These are phyloP conservation scores for Halenospora varia DNA, from an alignment of 495 filamentous ascomycete species.

Conservation along the genomic window DNA sequence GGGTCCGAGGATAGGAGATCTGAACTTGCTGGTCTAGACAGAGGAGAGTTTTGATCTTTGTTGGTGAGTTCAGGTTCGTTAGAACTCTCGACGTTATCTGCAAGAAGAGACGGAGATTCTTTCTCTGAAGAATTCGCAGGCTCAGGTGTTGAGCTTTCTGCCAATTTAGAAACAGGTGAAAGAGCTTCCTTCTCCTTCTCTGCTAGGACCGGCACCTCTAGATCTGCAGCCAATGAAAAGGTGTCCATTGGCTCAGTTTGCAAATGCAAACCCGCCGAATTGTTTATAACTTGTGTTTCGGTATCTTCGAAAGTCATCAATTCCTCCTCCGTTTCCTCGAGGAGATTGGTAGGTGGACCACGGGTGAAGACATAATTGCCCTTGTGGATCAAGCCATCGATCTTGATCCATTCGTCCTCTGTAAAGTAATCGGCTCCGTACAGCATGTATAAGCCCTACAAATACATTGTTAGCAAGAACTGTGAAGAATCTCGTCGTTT, in stretches of 20 bases:
- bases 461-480: neutral
- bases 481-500: too few species aligned
- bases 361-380: constrained; percentile 22
- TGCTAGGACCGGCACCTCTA: neutral
- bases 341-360: constrained; percentile 12
- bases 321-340: constrained; percentile 21
- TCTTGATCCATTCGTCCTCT: constrained; percentile 25
- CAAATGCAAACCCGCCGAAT: too few species aligned
- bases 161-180: neutral
- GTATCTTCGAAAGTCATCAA: constrained; percentile 22
- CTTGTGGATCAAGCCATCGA: constrained; percentile 22
- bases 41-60: too few species aligned
- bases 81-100: too few species aligned
- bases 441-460: constrained; percentile 20
- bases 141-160: too few species aligned
- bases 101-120: too few species aligned
- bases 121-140: too few species aligned
- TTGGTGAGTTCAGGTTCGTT: too few species aligned
- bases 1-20: constrained; percentile 13
- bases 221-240: neutral
- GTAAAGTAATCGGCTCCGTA: constrained; percentile 25
- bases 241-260: neutral
- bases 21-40: too few species aligned
- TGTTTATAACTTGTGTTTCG: neutral
- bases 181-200: neutral